phyloP scores from a whole-genome alignment of 768 basidiomycete species.

The Amanita subjunquillea region DNA sequence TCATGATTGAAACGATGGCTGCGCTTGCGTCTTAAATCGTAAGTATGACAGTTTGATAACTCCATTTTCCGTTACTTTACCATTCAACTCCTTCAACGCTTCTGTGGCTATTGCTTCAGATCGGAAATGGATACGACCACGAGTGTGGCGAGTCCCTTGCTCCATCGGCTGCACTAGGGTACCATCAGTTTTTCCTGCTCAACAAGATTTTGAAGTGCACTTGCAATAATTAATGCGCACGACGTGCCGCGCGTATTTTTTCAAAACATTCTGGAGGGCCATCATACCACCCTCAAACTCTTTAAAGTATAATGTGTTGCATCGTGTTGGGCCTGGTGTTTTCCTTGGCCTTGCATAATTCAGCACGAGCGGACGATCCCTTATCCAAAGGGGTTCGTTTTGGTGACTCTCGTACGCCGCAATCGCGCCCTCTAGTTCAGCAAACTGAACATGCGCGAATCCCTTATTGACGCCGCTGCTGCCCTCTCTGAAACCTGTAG shows the following conservation, averaged over 20 bases:
- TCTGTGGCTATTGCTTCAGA: too few species aligned
- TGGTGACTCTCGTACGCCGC: neutral
- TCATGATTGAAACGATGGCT: too few species aligned
- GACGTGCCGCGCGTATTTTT: neutral
- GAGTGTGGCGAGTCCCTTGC: too few species aligned
- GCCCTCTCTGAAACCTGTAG: neutral
- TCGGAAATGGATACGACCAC: too few species aligned
- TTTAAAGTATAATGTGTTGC: neutral
- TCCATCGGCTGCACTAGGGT: constrained; percentile 1
- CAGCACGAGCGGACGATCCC: neutral
- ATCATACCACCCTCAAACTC: neutral
- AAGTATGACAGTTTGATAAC: too few species aligned
- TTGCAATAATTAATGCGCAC: neutral
- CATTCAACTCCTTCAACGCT: too few species aligned
- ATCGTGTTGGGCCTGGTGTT: neutral
- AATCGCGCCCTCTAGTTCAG: neutral
- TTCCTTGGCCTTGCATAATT: neutral
- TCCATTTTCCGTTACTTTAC: too few species aligned
- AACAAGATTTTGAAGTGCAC: neutral
- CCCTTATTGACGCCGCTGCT: neutral
- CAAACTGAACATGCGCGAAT: neutral
- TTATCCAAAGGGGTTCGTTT: neutral
- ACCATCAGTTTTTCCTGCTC: neutral
- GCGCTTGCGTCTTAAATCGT: too few species aligned
- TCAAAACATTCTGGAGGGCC: neutral